A percentile compares a stretch with the other conserved stretches of the same genome.
These are phyloP conservation scores for Rubia yunnanensis DNA, from an alignment of 257 asterid species.

Conservation along the genomic window DNA sequence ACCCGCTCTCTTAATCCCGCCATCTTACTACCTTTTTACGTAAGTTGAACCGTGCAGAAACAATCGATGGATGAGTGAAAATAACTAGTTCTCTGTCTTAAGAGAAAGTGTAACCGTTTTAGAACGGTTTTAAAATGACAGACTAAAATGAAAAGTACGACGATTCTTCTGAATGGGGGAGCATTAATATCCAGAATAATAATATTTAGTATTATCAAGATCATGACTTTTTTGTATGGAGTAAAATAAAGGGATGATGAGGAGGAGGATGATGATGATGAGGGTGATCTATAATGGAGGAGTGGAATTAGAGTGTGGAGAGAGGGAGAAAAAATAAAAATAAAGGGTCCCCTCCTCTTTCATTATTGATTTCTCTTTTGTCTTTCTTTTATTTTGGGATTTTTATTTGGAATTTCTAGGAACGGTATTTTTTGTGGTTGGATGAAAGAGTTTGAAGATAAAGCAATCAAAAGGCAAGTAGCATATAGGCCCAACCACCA, in stretches of 20 bases:
- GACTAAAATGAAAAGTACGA: too few relatives aligned
- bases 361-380: conserved; percentile 65
- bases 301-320: conserved; percentile 16
- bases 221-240: background rate
- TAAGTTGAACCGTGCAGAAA: too few relatives aligned
- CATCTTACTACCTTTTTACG: too few relatives aligned
- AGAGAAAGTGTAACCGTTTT: too few relatives aligned
- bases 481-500: conserved; percentile 62
- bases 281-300: conserved; percentile 18
- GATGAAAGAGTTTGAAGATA: conserved; percentile 64
- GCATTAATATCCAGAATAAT: background rate
- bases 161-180: too few relatives aligned
- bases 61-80: too few relatives aligned
- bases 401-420: conserved; percentile 4
- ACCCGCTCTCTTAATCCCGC: background rate
- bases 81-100: too few relatives aligned
- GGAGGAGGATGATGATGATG: conserved; percentile 17
- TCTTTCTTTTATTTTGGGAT: conserved; percentile 18
- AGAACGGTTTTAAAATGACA: too few relatives aligned
- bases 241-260: conserved; percentile 2
- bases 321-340: conserved; percentile 13
- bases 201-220: conserved; percentile 3
- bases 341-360: conserved; percentile 29
- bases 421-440: conserved; percentile 54
- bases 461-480: conserved; percentile 55